These are phyloP conservation scores for Mycena sp. DNA, from an alignment of 1,284 basidiomycete genomes.

Conservation along the genomic window DNA sequence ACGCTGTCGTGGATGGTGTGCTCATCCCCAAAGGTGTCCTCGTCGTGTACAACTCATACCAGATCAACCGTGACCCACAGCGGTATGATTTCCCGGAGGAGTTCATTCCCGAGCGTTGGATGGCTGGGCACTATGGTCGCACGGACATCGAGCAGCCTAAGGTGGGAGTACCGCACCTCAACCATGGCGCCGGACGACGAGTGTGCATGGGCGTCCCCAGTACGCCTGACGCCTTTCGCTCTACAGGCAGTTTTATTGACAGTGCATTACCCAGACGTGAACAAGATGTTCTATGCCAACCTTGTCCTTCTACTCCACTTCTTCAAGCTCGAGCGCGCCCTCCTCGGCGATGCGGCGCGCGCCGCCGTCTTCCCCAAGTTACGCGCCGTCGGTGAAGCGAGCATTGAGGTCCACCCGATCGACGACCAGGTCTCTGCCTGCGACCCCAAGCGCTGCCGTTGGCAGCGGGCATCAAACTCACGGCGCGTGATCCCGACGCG, in stretches of 20 bases:
- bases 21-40: conserved; percentile 15
- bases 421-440: conserved; percentile 18
- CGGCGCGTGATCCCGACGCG: conserved; percentile 9
- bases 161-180: conserved; percentile 19
- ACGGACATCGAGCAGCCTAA: conserved; percentile 18
- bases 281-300: conserved; percentile 14
- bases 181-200: conserved; percentile 19
- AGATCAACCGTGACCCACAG: conserved; percentile 23
- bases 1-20: conserved; percentile 17
- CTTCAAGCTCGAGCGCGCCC: conserved; percentile 20
- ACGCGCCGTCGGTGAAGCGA: conserved; percentile 14
- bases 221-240: not conserved
- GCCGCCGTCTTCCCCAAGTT: conserved; percentile 13
- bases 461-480: conserved; percentile 16
- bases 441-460: conserved; percentile 19
- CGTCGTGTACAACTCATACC: conserved; percentile 25
- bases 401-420: conserved; percentile 20
- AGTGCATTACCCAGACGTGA: conserved; percentile 1
- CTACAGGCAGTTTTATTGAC: not conserved
- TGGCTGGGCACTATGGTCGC: conserved; percentile 18
- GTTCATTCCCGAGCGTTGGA: conserved; percentile 21
- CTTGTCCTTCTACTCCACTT: conserved; percentile 20
- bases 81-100: conserved; percentile 19
- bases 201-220: conserved; percentile 23
- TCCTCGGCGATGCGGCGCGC: conserved; percentile 1